A percentile compares a stretch with the other conserved stretches of the same genome.
These are phyloP conservation scores for Groenewaldozyma sp. DNA, from an alignment of 1,139 yeast species.

Conservation along the genomic window DNA sequence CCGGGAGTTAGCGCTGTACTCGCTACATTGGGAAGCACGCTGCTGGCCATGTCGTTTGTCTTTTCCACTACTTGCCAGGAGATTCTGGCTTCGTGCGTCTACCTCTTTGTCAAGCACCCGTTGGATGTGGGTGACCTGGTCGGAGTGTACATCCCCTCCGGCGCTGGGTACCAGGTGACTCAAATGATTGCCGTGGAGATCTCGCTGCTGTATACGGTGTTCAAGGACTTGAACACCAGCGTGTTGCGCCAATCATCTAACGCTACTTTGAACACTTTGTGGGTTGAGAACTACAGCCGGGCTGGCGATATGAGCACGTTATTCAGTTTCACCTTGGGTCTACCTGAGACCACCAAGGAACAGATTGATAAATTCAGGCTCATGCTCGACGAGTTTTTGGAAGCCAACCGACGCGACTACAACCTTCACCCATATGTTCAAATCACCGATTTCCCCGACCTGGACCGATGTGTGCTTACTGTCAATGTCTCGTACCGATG, in stretches of 20 bases:
- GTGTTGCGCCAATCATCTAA: conserved; percentile 33
- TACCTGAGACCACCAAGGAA: conserved; percentile 32
- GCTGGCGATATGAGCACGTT: conserved; percentile 29
- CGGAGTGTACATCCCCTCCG: conserved; percentile 20
- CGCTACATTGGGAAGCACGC: conserved; percentile 35
- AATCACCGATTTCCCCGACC: conserved; percentile 28
- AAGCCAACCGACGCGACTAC: conserved; percentile 30
- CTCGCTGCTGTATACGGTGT: conserved; percentile 32
- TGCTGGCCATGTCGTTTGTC: conserved; percentile 34
- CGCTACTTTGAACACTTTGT: conserved; percentile 30
- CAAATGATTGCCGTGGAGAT: conserved; percentile 28
- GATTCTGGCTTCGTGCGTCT: conserved; percentile 33
- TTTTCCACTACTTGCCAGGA: conserved; percentile 34
- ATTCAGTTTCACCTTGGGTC: conserved; percentile 24
- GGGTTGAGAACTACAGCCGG: conserved; percentile 33
- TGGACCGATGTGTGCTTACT: conserved; percentile 28
- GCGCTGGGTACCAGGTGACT: conserved; percentile 6
- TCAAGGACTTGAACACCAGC: conserved; percentile 24
- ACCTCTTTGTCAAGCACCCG: conserved; percentile 37
- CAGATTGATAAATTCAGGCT: conserved; percentile 28
- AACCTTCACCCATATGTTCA: conserved; percentile 27
- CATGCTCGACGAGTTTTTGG: conserved; percentile 26
- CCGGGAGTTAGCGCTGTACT: conserved; percentile 34
- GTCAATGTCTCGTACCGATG: conserved; percentile 26
- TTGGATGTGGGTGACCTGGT: conserved; percentile 36